These are phyloP conservation scores for Sarocladium oryzae DNA, from an alignment of 2,329 filamentous ascomycete genomes.

Conservation along the genomic window DNA sequence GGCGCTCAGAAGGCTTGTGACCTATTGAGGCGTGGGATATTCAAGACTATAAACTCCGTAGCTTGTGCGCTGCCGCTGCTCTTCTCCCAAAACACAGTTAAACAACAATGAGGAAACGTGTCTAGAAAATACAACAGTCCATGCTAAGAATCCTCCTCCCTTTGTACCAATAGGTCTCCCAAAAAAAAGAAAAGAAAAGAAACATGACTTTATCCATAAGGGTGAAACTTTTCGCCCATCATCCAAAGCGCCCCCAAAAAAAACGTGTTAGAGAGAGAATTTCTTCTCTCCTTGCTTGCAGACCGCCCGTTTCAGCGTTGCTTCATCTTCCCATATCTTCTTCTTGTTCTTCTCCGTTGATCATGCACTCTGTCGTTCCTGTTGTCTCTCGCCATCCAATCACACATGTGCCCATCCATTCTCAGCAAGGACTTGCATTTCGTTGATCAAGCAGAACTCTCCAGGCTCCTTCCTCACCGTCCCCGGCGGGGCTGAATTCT, in stretches of 20 bases:
- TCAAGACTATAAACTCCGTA: not conserved
- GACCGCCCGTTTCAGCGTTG: not conserved
- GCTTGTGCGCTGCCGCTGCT: not conserved
- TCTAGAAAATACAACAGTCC: not conserved
- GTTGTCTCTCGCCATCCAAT: not conserved
- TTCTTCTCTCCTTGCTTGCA: not conserved
- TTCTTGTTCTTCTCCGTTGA: not conserved
- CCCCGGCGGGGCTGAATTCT: slow-evolving; percentile 18
- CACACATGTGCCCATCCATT: slow-evolving; percentile 55
- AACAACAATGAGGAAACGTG: no score
- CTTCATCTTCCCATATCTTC: not conserved
- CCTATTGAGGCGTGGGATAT: not conserved
- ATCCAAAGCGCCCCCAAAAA: not conserved
- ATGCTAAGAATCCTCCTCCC: not conserved
- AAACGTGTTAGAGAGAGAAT: not conserved
- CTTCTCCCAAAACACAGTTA: not conserved
- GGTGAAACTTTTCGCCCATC: not conserved
- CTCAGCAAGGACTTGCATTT: slow-evolving; percentile 52
- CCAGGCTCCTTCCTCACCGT: slow-evolving; percentile 35
- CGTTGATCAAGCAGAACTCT: slow-evolving; percentile 49
- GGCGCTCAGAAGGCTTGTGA: no score
- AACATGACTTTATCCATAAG: not conserved
- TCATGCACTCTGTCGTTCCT: not conserved
- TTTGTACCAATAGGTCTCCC: not conserved
- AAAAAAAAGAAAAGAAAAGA: not conserved